Evolutionary conservation across 371 early-diverging fungal species (phyloP).

Genomic region (Circinella umbellata): DNA sequence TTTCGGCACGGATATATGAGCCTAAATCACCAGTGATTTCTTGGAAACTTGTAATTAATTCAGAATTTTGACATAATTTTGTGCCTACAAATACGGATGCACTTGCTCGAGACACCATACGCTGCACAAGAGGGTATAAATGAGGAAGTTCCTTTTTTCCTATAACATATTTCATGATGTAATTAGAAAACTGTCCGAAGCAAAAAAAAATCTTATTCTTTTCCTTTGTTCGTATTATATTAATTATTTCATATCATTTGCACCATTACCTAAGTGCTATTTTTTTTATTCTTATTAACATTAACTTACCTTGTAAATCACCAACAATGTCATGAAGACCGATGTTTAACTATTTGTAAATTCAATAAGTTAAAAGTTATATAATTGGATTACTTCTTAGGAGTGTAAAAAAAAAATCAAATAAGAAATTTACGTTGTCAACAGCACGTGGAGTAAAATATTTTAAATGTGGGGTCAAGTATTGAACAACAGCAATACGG

Average conservation of each 20-base stretch:
- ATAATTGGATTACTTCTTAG: no score
- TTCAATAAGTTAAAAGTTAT: no score
- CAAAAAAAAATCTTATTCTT: no score
- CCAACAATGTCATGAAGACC: background rate
- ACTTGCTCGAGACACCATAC: conserved; percentile 22
- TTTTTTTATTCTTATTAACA: no score
- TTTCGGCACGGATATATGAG: background rate
- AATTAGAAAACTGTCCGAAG: no score
- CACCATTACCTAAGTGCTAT: no score
- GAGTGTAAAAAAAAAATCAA: background rate
- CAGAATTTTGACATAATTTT: conserved; percentile 20
- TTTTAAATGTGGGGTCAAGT: conserved; percentile 15
- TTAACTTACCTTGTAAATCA: background rate
- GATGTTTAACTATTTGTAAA: background rate
- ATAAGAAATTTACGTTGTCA: conserved; percentile 8
- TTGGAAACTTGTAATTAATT: conserved; percentile 27
- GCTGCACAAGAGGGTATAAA: conserved; percentile 23
- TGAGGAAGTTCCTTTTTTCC: conserved; percentile 9
- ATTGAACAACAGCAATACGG: conserved; percentile 2
- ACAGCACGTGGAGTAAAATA: conserved; percentile 19
- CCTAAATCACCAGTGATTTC: conserved; percentile 28
- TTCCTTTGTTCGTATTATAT: no score
- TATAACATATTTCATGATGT: background rate
- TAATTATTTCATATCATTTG: no score
- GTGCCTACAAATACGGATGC: conserved; percentile 27